Evolutionary conservation across 768 basidiomycete species (phyloP).

Genomic region (Podaxis sp.): DNA sequence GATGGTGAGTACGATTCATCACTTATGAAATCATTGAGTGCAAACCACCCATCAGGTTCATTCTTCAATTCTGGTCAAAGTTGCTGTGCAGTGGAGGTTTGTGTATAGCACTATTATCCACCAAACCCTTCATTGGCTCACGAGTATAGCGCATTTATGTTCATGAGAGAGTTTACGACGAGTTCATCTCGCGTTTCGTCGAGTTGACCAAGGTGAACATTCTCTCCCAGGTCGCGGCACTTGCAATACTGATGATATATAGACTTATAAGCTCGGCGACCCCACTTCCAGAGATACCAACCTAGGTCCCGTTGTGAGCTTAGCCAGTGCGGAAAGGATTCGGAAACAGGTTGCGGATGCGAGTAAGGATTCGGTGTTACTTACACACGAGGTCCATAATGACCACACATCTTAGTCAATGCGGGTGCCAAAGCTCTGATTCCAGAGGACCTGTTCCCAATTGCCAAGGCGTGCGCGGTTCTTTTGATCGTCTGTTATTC

Average conservation of each 20-base stretch:
- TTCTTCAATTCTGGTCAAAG: constrained; percentile 98
- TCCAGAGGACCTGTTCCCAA: constrained; percentile 59
- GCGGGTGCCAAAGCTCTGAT: constrained; percentile 80
- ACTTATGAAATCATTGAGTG: neutral
- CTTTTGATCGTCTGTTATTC: neutral
- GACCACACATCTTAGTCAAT: constrained; percentile 38
- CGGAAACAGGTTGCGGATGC: constrained; percentile 86
- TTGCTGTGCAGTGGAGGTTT: constrained; percentile 88
- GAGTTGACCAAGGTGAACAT: constrained; percentile 62
- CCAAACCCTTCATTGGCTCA: neutral
- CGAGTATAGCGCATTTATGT: constrained; percentile 81
- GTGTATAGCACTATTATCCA: constrained; percentile 9
- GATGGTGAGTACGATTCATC: constrained; percentile 57
- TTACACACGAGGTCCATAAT: neutral
- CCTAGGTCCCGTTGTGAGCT: constrained; percentile 89
- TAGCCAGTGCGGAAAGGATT: constrained; percentile 81
- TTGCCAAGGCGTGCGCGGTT: constrained; percentile 61
- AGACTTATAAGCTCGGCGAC: constrained; percentile 86
- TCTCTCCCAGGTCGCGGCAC: neutral
- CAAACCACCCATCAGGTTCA: constrained; percentile 48
- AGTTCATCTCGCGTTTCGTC: constrained; percentile 71
- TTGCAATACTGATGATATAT: neutral
- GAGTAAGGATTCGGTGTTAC: constrained; percentile 35
- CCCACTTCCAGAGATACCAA: constrained; percentile 71
- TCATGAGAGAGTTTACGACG: constrained; percentile 76